Evolutionary conservation across 2,329 filamentous ascomycete species (phyloP).

Genomic region (Stemphylium lycopersici): DNA sequence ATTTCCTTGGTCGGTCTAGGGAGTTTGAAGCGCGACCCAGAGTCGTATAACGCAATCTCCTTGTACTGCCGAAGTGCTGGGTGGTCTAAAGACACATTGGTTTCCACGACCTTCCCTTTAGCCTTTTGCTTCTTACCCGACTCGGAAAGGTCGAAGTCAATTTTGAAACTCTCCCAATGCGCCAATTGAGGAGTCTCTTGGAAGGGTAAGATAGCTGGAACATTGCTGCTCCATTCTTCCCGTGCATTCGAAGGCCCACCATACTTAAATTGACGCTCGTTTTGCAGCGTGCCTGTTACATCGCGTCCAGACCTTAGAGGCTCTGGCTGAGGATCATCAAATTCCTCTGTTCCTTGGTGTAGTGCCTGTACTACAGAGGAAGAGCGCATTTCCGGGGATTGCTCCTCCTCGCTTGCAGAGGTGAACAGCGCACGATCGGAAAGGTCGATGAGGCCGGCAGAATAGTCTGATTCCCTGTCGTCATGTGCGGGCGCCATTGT

Average conservation of each 20-base stretch:
- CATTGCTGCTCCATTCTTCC: constrained; percentile 30
- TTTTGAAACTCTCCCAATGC: constrained; percentile 38
- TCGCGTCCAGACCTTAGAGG: not conserved
- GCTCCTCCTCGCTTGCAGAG: not conserved
- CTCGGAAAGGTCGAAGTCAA: constrained; percentile 31
- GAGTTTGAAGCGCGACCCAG: constrained; percentile 39
- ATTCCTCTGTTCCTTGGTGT: not conserved
- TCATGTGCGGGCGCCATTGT: constrained; percentile 11
- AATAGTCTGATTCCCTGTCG: not conserved
- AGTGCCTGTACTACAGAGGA: not conserved
- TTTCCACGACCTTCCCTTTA: constrained; percentile 12
- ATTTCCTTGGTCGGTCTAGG: constrained; percentile 9
- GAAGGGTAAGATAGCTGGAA: constrained; percentile 31
- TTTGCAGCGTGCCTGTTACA: not conserved
- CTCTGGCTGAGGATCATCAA: not conserved
- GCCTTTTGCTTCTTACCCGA: constrained; percentile 16
- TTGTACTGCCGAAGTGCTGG: constrained; percentile 16
- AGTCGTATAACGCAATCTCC: constrained; percentile 25
- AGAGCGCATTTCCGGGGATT: not conserved
- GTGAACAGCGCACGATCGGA: constrained; percentile 12
- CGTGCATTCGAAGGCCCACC: constrained; percentile 31
- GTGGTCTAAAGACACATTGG: constrained; percentile 27
- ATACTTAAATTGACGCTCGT: constrained; percentile 28
- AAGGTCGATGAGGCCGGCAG: constrained; percentile 9
- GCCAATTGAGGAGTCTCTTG: constrained; percentile 38